phyloP scores from a whole-genome alignment of 768 basidiomycete species.

The Lactarius tabidus region DNA sequence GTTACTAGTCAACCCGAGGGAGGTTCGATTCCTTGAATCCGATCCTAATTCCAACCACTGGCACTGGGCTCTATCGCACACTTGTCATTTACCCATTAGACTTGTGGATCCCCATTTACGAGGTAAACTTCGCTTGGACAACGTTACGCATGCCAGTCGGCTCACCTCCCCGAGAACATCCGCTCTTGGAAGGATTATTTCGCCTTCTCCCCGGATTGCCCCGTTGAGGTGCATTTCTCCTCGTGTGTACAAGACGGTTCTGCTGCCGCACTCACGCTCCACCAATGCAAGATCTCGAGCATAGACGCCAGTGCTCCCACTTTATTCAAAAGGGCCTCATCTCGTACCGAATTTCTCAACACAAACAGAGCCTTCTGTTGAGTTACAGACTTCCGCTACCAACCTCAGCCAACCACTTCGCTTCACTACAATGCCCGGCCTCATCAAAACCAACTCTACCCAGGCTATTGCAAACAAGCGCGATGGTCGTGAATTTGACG shows the following conservation, averaged over 20 bases:
- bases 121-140: constrained; percentile 6
- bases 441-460: constrained; percentile 3
- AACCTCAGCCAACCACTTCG: not conserved
- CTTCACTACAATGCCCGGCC: constrained; percentile 17
- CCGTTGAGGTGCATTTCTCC: not conserved
- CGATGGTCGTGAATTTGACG: constrained; percentile 38
- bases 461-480: constrained; percentile 9
- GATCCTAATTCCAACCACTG: too few species aligned
- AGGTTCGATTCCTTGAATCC: constrained; percentile 3
- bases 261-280: not conserved
- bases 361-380: constrained; percentile 5
- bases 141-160: not conserved
- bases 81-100: constrained; percentile 12
- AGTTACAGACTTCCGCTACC: constrained; percentile 6
- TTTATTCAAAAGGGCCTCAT: constrained; percentile 15
- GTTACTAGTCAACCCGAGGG: not conserved
- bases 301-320: constrained; percentile 13
- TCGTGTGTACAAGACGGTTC: not conserved
- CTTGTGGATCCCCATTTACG: constrained; percentile 13
- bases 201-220: constrained; percentile 15
- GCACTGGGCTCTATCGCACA: not conserved
- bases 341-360: constrained; percentile 2
- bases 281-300: constrained; percentile 8
- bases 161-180: constrained; percentile 13
- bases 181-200: constrained; percentile 4